Evolutionary conservation across 1,284 basidiomycete species (phyloP).

Genomic region (Marasmius oreades): DNA sequence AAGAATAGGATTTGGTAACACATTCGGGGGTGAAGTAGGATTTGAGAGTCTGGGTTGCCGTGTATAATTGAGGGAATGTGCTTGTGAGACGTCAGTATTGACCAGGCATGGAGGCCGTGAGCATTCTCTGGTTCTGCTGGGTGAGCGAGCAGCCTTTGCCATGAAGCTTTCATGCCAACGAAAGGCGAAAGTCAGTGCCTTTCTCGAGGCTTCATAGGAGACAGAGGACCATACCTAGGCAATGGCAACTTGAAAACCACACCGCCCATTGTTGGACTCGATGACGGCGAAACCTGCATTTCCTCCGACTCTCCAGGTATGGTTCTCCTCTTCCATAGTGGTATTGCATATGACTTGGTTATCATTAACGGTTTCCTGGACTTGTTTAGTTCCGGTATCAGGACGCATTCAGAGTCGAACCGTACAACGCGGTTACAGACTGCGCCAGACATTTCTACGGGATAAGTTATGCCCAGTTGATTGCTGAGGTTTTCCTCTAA

Average conservation of each 20-base stretch:
- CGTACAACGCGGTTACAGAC: conserved; percentile 42
- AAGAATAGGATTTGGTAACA: conserved; percentile 15
- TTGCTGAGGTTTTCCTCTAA: neutral
- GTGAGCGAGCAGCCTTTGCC: conserved; percentile 31
- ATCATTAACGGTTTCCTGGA: conserved; percentile 45
- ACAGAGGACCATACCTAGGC: conserved; percentile 44
- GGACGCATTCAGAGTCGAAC: conserved; percentile 62
- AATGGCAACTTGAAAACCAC: conserved; percentile 57
- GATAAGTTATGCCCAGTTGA: neutral
- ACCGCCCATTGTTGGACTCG: conserved; percentile 20
- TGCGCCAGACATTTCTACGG: neutral
- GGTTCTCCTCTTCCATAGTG: conserved; percentile 51
- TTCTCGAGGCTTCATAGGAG: neutral
- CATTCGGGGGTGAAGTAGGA: neutral
- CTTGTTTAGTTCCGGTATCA: conserved; percentile 53
- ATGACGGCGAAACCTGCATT: conserved; percentile 23
- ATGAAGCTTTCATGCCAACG: conserved; percentile 25
- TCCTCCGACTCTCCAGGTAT: conserved; percentile 24
- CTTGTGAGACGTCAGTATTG: conserved; percentile 29
- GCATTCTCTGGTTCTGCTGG: conserved; percentile 26
- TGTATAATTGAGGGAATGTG: neutral
- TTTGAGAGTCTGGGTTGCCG: conserved; percentile 10
- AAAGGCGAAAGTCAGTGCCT: neutral
- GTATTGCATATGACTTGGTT: conserved; percentile 58
- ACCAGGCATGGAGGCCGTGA: conserved; percentile 43